Evolutionary conservation across 352 stramenopile genomes (phyloP).

Genomic region (Saprolegnia parasitica): DNA sequence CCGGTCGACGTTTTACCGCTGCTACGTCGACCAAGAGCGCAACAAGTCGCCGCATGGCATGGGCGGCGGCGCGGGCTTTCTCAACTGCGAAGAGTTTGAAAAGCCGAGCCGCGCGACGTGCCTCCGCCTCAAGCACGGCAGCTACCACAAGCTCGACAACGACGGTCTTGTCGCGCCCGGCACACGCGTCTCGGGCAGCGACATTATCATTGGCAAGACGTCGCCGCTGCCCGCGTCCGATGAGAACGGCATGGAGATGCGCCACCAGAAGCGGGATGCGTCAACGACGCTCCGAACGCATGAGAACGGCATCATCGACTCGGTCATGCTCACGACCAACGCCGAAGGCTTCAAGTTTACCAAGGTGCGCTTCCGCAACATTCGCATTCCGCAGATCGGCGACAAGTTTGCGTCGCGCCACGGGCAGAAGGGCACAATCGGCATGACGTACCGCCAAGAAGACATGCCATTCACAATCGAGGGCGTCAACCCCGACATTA

Average conservation of each 20-base stretch:
- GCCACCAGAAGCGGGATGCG: conserved; percentile 96
- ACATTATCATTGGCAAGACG: conserved; percentile 99
- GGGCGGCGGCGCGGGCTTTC: conserved; percentile 46
- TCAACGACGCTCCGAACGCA: conserved; percentile 96
- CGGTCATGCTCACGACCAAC: conserved; percentile 98
- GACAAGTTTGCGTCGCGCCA: conserved; percentile 97
- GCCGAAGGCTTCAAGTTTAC: conserved; percentile 96
- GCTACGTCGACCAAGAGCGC: conserved; percentile 94
- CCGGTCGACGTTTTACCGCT: conserved; percentile 98
- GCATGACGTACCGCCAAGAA: conserved; percentile 99
- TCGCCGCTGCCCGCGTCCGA: conserved; percentile 82
- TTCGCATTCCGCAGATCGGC: conserved; percentile 97
- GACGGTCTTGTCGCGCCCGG: conserved; percentile 96
- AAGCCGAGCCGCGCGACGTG: conserved; percentile 93
- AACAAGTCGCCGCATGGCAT: conserved; percentile 80
- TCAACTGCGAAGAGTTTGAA: conserved; percentile 92
- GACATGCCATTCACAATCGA: conserved; percentile 99
- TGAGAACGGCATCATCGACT: conserved; percentile 99
- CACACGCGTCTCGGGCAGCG: conserved; percentile 95
- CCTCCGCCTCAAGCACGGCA: conserved; percentile 91
- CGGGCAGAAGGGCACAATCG: conserved; percentile 93
- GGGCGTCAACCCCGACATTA: conserved; percentile 98
- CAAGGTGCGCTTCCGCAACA: conserved; percentile 97
- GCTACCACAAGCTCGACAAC: conserved; percentile 98
- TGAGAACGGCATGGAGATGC: conserved; percentile 74